Evolutionary conservation across 2,329 filamentous ascomycete genomes (phyloP).

Genomic region (Cytospora chrysosperma): DNA sequence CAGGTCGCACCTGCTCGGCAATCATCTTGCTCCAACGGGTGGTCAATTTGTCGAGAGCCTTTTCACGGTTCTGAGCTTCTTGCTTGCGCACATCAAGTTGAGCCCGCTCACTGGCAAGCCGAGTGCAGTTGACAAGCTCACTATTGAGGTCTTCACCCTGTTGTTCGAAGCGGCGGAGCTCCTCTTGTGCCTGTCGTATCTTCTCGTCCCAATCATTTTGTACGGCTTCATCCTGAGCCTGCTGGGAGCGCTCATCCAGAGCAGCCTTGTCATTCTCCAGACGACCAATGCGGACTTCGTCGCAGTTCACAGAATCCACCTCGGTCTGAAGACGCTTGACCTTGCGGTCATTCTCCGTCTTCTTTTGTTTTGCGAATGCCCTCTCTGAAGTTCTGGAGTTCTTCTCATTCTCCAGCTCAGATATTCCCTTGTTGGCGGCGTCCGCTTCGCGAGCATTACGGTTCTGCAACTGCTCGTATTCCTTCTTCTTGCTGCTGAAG

Average conservation of each 20-base stretch:
- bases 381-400: conserved; percentile 73
- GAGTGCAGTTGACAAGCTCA: conserved; percentile 83
- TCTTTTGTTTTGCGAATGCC: conserved; percentile 69
- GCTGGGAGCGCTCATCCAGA: conserved; percentile 60
- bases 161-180: conserved; percentile 68
- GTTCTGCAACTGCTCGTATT: conserved; percentile 71
- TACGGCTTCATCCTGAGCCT: conserved; percentile 62
- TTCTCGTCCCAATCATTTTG: conserved; percentile 68
- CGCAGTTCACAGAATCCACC: conserved; percentile 71
- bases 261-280: conserved; percentile 74
- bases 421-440: conserved; percentile 69
- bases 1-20: conserved; percentile 57
- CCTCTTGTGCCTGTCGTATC: conserved; percentile 63
- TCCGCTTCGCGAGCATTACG: conserved; percentile 74
- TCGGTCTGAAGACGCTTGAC: conserved; percentile 64
- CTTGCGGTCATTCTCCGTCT: conserved; percentile 71
- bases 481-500: conserved; percentile 73
- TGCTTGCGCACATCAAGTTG: conserved; percentile 81
- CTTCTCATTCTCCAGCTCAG: conserved; percentile 71
- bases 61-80: conserved; percentile 70
- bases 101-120: conserved; percentile 77
- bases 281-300: conserved; percentile 79
- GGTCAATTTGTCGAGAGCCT: conserved; percentile 73
- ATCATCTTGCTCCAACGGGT: conserved; percentile 74
- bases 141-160: conserved; percentile 69